phyloP scores from a whole-genome alignment of 2,329 filamentous ascomycete species.

The Paraphoma sp. region DNA sequence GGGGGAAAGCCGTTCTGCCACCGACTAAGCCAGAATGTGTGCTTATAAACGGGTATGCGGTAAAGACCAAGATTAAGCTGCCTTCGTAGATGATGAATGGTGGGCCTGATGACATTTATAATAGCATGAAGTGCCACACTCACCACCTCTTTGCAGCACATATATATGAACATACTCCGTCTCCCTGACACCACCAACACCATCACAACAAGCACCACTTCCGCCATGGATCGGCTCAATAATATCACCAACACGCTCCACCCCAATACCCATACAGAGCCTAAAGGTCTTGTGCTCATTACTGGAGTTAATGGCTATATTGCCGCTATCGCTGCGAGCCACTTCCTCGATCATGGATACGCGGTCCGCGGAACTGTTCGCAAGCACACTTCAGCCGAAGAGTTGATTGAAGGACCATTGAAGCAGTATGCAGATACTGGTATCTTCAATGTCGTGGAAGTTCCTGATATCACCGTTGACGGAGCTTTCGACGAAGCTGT shows the following conservation, averaged over 20 bases:
- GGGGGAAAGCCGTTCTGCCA: not conserved
- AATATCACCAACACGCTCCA: no score
- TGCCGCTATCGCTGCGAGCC: constrained; percentile 29
- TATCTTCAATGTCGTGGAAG: constrained; percentile 26
- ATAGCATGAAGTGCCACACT: no score
- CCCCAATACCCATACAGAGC: constrained; percentile 7
- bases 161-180: no score
- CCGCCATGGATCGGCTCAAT: not conserved
- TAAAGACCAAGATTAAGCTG: not conserved
- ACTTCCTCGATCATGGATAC: constrained; percentile 35
- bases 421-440: constrained; percentile 26
- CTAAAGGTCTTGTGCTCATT: constrained; percentile 35
- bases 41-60: not conserved
- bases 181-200: not conserved
- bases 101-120: not conserved
- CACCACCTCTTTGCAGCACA: no score
- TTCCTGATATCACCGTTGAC: constrained; percentile 35
- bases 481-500: constrained; percentile 37
- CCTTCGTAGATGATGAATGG: not conserved
- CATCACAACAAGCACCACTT: not conserved
- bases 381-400: constrained; percentile 20
- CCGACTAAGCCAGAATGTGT: not conserved
- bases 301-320: constrained; percentile 34
- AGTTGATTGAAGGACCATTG: constrained; percentile 20
- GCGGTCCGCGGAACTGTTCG: constrained; percentile 42